These are phyloP conservation scores for Melampsora medusae DNA, from an alignment of 1,284 basidiomycete species.

Conservation along the genomic window DNA sequence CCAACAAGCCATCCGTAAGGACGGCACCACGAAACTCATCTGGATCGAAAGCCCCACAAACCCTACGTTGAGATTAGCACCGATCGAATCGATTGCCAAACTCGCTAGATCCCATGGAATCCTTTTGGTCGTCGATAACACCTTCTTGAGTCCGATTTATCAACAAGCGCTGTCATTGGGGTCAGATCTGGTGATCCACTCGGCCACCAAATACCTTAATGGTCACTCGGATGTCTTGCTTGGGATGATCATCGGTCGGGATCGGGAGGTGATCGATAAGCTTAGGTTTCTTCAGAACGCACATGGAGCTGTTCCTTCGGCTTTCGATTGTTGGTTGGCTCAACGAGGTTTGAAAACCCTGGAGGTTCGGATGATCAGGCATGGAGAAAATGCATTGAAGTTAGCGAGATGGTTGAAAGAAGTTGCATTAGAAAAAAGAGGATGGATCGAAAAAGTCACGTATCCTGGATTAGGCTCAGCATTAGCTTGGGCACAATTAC, in stretches of 20 bases:
- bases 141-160: constrained; percentile 81
- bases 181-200: constrained; percentile 76
- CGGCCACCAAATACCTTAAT: constrained; percentile 75
- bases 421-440: constrained; percentile 57
- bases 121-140: constrained; percentile 81
- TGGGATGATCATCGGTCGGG: constrained; percentile 69
- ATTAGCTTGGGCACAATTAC: constrained; percentile 66
- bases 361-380: constrained; percentile 74
- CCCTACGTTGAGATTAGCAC: constrained; percentile 82
- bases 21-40: constrained; percentile 64
- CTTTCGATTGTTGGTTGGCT: constrained; percentile 87
- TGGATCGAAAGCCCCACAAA: constrained; percentile 97
- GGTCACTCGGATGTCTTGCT: constrained; percentile 65
- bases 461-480: constrained; percentile 78
- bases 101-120: constrained; percentile 65
- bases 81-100: constrained; percentile 67
- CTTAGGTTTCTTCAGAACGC: constrained; percentile 90
- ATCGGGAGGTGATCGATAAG: constrained; percentile 59
- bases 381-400: constrained; percentile 76
- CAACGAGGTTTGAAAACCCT: constrained; percentile 90
- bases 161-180: constrained; percentile 80
- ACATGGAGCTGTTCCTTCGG: constrained; percentile 58
- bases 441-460: constrained; percentile 69
- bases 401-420: constrained; percentile 68
- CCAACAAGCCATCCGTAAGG: constrained; percentile 10